Base-by-base conservation (phyloP, 106 monocot species). In the Agapanthus africanus region DNA sequence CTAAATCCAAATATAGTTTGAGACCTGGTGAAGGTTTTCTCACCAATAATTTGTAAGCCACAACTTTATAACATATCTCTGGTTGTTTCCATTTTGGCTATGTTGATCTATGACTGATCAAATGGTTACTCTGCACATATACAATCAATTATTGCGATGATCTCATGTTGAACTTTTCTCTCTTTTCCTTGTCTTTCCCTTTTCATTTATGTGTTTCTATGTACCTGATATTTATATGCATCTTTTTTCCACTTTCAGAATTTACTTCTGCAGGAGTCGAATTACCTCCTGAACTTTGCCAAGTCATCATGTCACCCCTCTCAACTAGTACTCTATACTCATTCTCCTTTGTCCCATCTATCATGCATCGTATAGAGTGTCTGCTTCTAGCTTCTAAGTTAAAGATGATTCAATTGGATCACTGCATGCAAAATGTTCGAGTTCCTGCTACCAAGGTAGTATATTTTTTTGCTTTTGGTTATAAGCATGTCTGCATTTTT, bases 261-360 rank as follows among this genome's bases (percentile, higher is more conserved):
- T 39, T 25, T 6, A 62, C 34, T 37, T 70, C 18, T 32, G 56
- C 21, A 28, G 26, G 18, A 65, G 83, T 90, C 40, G 85, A 85
- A 46, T 80, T 90, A 73, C 90, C 90, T 39, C 85, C 90, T 26
- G 90, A 90, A 72, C 77, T 90, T 40, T 90, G 90, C 69, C 52
- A 78, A 25, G 56, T 90, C 23, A 65, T 90, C 16, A 44, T 86
- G 74, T 78, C 73, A 25, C 83, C 80, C 14, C 31, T 90, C 1
- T 71, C 74, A 10, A 13, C 46, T 13, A 54, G 49, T 68, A 78
- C 47, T 36, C 25, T 90, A 16, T 73, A 70, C 51, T 73, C 80
- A 5, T 90, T 80, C 40, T 72, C 63, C 15, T 76, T 75, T 46
- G 18, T 80, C 60, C 90, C 90, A 40, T 83, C 85, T 32, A 71